Evolutionary conservation across 306 rosid genomes (phyloP).

Genomic region (Fragaria iinumae): DNA sequence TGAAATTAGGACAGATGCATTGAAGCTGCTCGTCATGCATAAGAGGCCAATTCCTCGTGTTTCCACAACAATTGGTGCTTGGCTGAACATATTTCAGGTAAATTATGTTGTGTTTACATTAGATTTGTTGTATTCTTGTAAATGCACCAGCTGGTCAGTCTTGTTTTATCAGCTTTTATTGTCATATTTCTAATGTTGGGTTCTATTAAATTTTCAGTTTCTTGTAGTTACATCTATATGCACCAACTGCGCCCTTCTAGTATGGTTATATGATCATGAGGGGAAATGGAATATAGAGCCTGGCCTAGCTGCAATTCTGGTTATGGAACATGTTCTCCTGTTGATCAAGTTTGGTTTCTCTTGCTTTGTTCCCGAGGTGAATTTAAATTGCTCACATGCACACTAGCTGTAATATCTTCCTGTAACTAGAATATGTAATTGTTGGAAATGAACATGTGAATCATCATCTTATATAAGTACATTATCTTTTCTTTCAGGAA

Average conservation of each 20-base stretch:
- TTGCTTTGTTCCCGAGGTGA: constrained; percentile 86
- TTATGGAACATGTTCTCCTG: constrained; percentile 87
- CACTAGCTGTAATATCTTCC: constrained; percentile 1
- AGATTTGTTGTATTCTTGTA: not conserved
- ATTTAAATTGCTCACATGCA: constrained; percentile 3
- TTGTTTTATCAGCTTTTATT: constrained; percentile 6
- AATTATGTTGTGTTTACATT: constrained; percentile 7
- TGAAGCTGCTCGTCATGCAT: constrained; percentile 82
- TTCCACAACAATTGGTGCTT: constrained; percentile 85
- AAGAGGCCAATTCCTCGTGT: constrained; percentile 87
- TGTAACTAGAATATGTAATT: not conserved
- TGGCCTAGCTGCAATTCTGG: constrained; percentile 85
- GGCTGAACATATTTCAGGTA: constrained; percentile 98
- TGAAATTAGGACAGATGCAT: constrained; percentile 94
- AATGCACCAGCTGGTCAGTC: not conserved
- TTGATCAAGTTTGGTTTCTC: constrained; percentile 87
- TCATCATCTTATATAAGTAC: not conserved
- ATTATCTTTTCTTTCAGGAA: constrained; percentile 51
- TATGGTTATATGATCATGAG: constrained; percentile 85
- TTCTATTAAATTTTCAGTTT: constrained; percentile 51
- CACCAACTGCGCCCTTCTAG: constrained; percentile 94
- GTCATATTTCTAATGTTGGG: constrained; percentile 21
- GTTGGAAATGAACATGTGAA: not conserved
- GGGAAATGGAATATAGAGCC: constrained; percentile 97
- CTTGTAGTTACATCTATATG: constrained; percentile 79